phyloP scores from a whole-genome alignment of 495 filamentous ascomycete species.

The Astrocystis sublimbata region DNA sequence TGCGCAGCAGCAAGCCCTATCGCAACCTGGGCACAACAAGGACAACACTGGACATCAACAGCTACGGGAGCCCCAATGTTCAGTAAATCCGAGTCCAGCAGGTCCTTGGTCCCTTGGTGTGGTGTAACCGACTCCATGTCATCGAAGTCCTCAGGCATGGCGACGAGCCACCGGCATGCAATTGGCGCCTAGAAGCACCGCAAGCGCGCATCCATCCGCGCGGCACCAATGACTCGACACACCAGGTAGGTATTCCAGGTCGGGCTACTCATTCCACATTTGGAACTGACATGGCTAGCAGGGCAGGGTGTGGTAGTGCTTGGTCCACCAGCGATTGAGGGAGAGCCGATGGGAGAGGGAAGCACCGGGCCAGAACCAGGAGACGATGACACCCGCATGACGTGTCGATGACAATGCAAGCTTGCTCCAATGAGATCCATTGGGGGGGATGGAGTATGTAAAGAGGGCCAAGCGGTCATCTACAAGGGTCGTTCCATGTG shows the following conservation, averaged over 20 bases:
- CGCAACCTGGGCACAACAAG: neutral
- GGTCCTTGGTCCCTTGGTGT: neutral
- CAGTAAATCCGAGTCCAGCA: neutral
- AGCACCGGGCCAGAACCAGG: neutral
- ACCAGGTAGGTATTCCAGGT: neutral
- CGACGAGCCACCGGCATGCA: neutral
- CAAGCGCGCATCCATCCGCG: slow-evolving; percentile 5
- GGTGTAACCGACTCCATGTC: neutral
- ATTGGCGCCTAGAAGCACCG: slow-evolving; percentile 2
- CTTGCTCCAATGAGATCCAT: neutral
- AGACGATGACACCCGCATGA: neutral
- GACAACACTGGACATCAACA: too few species aligned
- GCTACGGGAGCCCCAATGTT: neutral
- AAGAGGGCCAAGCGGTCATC: slow-evolving; percentile 1
- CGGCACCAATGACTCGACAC: slow-evolving; percentile 4
- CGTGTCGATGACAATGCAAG: neutral
- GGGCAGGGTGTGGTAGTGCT: neutral
- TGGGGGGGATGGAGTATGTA: neutral
- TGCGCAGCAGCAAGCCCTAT: neutral
- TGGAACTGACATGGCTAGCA: slow-evolving; percentile 7
- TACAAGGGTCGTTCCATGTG: neutral
- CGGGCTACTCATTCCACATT: slow-evolving; percentile 2
- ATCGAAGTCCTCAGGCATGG: neutral
- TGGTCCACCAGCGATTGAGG: neutral
- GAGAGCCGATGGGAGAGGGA: too few species aligned